Evolutionary conservation across 176 grass and related monocot species (phyloP), one percentile per base, ranked within the genome.

Genomic region (Juncus effusus): DNA sequence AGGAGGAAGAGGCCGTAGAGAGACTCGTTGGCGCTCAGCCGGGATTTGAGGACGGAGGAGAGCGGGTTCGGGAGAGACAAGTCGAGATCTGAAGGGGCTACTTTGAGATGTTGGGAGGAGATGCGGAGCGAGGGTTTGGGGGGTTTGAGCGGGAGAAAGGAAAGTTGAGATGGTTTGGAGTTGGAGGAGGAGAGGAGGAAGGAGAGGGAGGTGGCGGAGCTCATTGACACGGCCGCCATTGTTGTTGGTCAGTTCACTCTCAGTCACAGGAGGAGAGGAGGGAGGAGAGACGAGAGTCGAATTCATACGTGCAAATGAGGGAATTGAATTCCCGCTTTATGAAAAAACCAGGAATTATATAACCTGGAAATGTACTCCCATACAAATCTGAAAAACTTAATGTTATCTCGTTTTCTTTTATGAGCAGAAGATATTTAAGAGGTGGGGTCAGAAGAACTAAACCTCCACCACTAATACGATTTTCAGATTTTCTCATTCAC

Each of bases 1-100:
- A 99, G 75, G 56, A 93, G 88, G 63, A 93, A 99, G 62, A 99
- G 72, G 3, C 94, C 85, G 9, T 99, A 99, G 53, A 99, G 88
- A 40, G 85, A 86, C 13, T 99, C 73, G 0, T 85, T 85, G 2
- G 85, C 76, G 41, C 82, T 72, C 3, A 93, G 79, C 36, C 94
- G 78, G 44, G 80, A 80, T 70, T 97, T 97, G 45, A 92, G 85
- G 35, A 79, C 74, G 0, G 51, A 63, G 7, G 56, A 63, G 1
- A 66, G 37, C 19, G 70, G 28, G 28, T 71, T 60, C 64, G 79
- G 63, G 13, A 84, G 75, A 28, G 82, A 69, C 2, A 59, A 63
- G 2, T 65, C 38, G 45, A 69, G 56, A 42, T 79, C 74, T 11
- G 59, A 64, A 49, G 79, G 69, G 70, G 60, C 7, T 58, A 59